A percentile compares a stretch with the other conserved stretches of the same genome.
phyloP scores from a whole-genome alignment of 352 stramenopile species.

The Phytophthora kernoviae region DNA sequence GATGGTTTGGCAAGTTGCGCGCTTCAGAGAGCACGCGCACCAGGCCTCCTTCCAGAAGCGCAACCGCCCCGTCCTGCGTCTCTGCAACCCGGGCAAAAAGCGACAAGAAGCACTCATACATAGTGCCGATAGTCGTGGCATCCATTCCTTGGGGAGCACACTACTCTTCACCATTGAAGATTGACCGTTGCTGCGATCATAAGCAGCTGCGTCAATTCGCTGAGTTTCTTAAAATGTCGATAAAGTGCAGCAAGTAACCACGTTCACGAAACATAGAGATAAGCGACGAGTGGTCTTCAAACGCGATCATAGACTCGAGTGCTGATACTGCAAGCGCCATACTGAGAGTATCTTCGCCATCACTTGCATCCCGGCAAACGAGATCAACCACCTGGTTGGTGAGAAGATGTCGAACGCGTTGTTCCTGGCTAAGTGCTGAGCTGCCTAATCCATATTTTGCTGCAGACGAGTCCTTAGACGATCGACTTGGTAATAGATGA shows the following conservation, averaged over 20 bases:
- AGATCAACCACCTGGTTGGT: constrained; percentile 70
- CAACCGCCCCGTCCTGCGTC: constrained; percentile 66
- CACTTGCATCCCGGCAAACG: constrained; percentile 76
- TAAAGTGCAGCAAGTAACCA: constrained; percentile 82
- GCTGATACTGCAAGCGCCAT: constrained; percentile 82
- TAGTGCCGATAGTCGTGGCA: constrained; percentile 69
- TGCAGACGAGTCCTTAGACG: constrained; percentile 20
- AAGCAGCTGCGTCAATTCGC: constrained; percentile 61
- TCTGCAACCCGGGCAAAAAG: constrained; percentile 71
- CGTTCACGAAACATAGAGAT: constrained; percentile 70
- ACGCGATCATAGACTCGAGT: constrained; percentile 67
- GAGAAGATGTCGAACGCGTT: constrained; percentile 41
- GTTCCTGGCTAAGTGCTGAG: constrained; percentile 27
- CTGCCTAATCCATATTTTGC: constrained; percentile 18
- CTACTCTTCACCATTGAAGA: constrained; percentile 43
- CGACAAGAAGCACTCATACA: constrained; percentile 86
- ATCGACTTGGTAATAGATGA: constrained; percentile 36
- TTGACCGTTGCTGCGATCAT: constrained; percentile 50
- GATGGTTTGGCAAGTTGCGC: constrained; percentile 69
- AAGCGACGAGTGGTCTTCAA: constrained; percentile 52
- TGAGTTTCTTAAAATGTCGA: constrained; percentile 75
- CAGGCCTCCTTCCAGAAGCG: constrained; percentile 73
- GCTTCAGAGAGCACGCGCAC: constrained; percentile 66
- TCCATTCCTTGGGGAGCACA: constrained; percentile 59
- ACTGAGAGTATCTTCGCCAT: constrained; percentile 76